Evolutionary conservation across 345 rosid genomes (phyloP), one percentile per base, ranked within the genome.

Genomic region (Euphorbia tirucalli): DNA sequence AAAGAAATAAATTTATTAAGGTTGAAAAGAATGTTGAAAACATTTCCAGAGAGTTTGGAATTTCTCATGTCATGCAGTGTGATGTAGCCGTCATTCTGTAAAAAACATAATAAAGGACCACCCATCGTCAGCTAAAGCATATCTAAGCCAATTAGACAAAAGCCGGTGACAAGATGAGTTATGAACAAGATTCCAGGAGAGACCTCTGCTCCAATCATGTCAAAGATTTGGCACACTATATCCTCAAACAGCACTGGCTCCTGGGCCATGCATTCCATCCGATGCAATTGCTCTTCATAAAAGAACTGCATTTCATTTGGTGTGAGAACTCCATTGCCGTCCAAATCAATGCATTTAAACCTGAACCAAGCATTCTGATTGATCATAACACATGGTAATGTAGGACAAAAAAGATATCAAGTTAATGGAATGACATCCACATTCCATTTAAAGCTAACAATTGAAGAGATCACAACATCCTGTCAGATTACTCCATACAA

Each of bases 241-340:
- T 93, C 98, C 83, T 93, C 98, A 85, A 91, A 91, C 56, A 93
- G 83, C 46, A 93, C 98, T 11, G 97, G 96, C 75, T 93, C 98
- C 78, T 93, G 98, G 3, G 97, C 96, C 98, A 93, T 87, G 83
- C 98, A 93, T 75, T 93, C 98, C 98, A 93, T 93, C 70, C 98
- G 90, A 83, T 93, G 98, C 76, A 93, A 79, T 70, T 93, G 97
- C 79, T 93, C 98, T 76, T 93, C 98, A 65, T 93, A 93, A 81
- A 90, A 92, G 87, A 88, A 92, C 71, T 92, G 97, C 82, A 92
- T 84, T 76, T 92, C 97, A 54, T 90, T 92, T 68, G 87, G 82
- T 4, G 97, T 91, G 71, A 93, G 65, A 72, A 91, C 66, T 77
- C 96, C 96, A 80, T 93, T 93, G 30, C 90, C 94, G 83, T 93